phyloP scores from a whole-genome alignment of 2,329 filamentous ascomycete species.

The Fusarium virguliforme region DNA sequence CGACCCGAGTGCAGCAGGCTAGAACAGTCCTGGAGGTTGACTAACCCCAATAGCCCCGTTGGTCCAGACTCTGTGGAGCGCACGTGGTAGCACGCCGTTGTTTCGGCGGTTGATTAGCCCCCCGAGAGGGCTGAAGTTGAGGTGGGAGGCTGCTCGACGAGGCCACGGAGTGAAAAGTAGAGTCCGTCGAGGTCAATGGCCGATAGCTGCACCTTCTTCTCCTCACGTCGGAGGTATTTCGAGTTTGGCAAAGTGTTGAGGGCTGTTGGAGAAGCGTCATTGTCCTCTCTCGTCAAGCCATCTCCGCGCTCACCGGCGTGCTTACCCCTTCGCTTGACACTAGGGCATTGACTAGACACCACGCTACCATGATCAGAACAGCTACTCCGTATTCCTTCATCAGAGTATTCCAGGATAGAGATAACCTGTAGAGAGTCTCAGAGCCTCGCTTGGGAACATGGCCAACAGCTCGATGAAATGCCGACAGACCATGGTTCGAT shows the following conservation, averaged over 20 bases:
- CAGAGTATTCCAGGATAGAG: too few relatives aligned
- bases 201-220: slow-evolving; percentile 1
- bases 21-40: slow-evolving; percentile 5
- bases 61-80: slow-evolving; percentile 55
- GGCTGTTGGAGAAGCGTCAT: not conserved
- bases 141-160: not conserved
- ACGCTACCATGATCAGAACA: not conserved
- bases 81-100: slow-evolving; percentile 24
- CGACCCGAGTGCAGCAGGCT: not conserved
- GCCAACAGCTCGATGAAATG: not conserved
- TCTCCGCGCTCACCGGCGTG: not conserved
- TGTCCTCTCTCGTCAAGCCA: not conserved
- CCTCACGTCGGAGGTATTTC: slow-evolving; percentile 6
- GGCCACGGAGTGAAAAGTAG: slow-evolving; percentile 32
- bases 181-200: slow-evolving; percentile 18
- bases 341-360: not conserved
- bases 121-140: slow-evolving; percentile 17
- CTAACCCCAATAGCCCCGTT: not conserved
- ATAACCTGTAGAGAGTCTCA: not conserved
- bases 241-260: not conserved
- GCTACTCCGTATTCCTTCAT: too few relatives aligned
- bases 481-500: slow-evolving; percentile 6
- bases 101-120: slow-evolving; percentile 33
- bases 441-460: not conserved
- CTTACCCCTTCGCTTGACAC: not conserved